A percentile compares a stretch with the other conserved stretches of the same genome.
Evolutionary conservation across 2,329 filamentous ascomycete species (phyloP).

Genomic region (Magnaporthiopsis incrustans): DNA sequence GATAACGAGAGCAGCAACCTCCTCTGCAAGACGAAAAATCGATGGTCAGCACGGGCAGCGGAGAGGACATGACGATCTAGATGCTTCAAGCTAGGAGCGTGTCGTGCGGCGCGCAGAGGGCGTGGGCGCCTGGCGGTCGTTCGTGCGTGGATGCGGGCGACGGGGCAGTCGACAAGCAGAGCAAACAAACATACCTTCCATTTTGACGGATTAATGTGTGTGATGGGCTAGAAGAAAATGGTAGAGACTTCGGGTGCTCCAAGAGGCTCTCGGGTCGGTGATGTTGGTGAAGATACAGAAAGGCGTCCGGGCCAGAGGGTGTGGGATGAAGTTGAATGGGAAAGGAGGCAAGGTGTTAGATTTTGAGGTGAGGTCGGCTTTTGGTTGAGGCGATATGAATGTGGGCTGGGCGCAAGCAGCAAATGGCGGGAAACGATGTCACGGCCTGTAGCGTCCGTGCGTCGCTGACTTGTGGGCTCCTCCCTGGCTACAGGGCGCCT

Average conservation of each 20-base stretch:
- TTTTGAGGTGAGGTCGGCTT: constrained; percentile 26
- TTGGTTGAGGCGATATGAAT: constrained; percentile 9
- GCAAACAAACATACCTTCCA: constrained; percentile 37
- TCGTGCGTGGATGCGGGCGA: constrained; percentile 8
- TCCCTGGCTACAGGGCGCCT: not conserved
- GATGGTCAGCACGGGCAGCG: constrained; percentile 7
- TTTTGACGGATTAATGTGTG: constrained; percentile 39
- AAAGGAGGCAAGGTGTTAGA: constrained; percentile 27
- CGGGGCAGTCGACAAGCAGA: constrained; percentile 10
- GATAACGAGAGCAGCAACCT: constrained; percentile 99
- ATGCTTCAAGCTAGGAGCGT: constrained; percentile 5
- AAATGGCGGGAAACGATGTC: constrained; percentile 6
- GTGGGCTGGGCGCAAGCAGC: constrained; percentile 7
- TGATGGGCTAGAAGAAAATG: constrained; percentile 18
- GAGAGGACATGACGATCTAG: not conserved
- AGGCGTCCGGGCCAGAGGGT: constrained; percentile 24
- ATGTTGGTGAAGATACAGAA: constrained; percentile 21
- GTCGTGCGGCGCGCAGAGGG: constrained; percentile 4
- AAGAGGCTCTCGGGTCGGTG: constrained; percentile 23
- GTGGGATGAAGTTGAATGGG: constrained; percentile 26
- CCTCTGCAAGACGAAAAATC: constrained; percentile 58
- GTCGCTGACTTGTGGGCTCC: not conserved
- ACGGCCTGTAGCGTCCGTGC: constrained; percentile 3
- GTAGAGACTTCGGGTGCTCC: constrained; percentile 23
- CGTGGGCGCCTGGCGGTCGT: not conserved